Evolutionary conservation across 2,329 filamentous ascomycete genomes (phyloP).

Genomic region (Aspergillus sclerotialis): DNA sequence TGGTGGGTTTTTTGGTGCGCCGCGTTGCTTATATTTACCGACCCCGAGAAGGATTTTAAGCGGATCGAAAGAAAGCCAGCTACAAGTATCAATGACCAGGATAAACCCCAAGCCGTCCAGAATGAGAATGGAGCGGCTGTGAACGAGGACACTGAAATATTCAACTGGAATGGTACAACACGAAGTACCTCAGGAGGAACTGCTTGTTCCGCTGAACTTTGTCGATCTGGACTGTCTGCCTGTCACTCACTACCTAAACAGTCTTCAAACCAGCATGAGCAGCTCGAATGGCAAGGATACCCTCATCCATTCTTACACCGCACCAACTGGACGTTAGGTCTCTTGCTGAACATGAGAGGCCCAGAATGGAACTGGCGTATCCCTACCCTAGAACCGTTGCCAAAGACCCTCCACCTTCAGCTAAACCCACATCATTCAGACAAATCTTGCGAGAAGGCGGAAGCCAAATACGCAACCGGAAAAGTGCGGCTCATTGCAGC

Average conservation of each 20-base stretch:
- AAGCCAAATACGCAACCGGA: slow-evolving; percentile 34
- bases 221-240: too few species aligned
- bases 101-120: background rate
- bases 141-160: background rate
- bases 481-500: slow-evolving; percentile 41
- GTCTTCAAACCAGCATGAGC: slow-evolving; percentile 5
- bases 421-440: slow-evolving; percentile 7
- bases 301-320: slow-evolving; percentile 46
- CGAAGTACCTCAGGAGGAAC: too few species aligned
- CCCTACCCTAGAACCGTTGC: slow-evolving; percentile 35
- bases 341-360: slow-evolving; percentile 53
- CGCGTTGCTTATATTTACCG: slow-evolving; percentile 48
- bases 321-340: slow-evolving; percentile 51
- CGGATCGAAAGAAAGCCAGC: slow-evolving; percentile 43
- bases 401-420: slow-evolving; percentile 19
- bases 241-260: background rate
- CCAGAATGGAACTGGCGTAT: slow-evolving; percentile 55
- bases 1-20: slow-evolving; percentile 51
- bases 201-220: too few species aligned
- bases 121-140: too few species aligned
- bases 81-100: background rate
- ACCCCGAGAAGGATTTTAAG: slow-evolving; percentile 49
- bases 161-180: too few species aligned
- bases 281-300: slow-evolving; percentile 49
- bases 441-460: slow-evolving; percentile 9